These are phyloP conservation scores for Nicotiana paniculata DNA, from an alignment of 257 asterid genomes.

Conservation along the genomic window DNA sequence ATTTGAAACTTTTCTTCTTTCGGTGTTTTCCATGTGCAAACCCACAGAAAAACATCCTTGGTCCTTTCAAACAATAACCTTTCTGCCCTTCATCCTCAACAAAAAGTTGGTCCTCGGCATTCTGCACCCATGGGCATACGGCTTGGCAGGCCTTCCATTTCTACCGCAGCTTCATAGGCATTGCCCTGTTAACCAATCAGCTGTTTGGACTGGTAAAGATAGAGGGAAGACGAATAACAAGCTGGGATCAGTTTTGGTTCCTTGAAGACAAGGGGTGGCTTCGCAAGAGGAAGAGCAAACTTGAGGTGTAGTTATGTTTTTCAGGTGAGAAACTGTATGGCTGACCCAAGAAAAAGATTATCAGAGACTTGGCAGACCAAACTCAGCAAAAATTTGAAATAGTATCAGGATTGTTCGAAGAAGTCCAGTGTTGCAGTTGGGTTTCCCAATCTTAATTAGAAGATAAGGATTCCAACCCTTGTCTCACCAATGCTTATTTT, in stretches of 20 bases:
- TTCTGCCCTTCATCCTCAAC: background rate
- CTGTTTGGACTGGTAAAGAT: background rate
- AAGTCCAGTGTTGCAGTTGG: background rate
- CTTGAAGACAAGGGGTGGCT: background rate
- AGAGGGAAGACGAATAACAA: background rate
- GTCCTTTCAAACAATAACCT: background rate
- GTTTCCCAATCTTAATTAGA: background rate
- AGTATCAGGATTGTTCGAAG: background rate
- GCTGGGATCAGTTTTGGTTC: background rate
- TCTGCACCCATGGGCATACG: background rate
- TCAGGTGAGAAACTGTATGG: background rate
- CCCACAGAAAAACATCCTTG: background rate
- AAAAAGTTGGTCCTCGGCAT: background rate
- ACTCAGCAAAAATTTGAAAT: background rate
- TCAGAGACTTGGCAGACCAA: slow-evolving; percentile 1
- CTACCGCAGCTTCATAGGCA: background rate
- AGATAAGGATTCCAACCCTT: background rate
- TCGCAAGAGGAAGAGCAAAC: background rate
- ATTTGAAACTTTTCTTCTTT: background rate
- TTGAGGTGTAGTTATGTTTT: background rate
- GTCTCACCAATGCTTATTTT: background rate
- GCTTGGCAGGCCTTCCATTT: background rate
- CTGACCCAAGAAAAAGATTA: background rate
- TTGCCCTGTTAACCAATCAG: background rate
- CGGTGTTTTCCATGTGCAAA: background rate